A percentile compares a stretch with the other conserved stretches of the same genome.
phyloP scores from a whole-genome alignment of 306 rosid genomes.

The Lathyrus aphaca region DNA sequence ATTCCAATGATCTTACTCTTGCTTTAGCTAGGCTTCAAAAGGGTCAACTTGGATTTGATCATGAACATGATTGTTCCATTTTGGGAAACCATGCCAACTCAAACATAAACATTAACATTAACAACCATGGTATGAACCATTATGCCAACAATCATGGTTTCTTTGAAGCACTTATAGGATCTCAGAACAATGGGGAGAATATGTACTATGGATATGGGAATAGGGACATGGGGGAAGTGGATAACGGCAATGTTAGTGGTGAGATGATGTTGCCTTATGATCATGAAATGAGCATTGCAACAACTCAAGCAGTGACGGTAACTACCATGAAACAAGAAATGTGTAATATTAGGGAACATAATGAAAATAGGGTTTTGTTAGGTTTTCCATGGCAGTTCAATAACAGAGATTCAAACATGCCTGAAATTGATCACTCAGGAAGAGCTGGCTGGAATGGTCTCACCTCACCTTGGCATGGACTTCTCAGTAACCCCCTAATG shows the following conservation, averaged over 20 bases:
- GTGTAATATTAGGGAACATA: slow-evolving; percentile 51
- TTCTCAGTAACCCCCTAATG: slow-evolving; percentile 86
- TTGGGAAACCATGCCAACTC: slow-evolving; percentile 43
- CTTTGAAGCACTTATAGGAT: slow-evolving; percentile 58
- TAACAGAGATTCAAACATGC: slow-evolving; percentile 63
- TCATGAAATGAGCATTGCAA: slow-evolving; percentile 57
- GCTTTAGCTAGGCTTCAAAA: slow-evolving; percentile 88
- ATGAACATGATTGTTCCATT: slow-evolving; percentile 57
- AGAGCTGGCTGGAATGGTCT: slow-evolving; percentile 80
- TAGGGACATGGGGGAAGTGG: slow-evolving; percentile 54
- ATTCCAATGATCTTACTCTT: slow-evolving; percentile 69
- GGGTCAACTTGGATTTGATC: slow-evolving; percentile 59
- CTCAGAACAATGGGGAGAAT: slow-evolving; percentile 47
- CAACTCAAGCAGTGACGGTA: slow-evolving; percentile 67
- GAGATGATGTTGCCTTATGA: slow-evolving; percentile 58
- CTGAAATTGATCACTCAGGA: slow-evolving; percentile 58
- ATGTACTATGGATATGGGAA: slow-evolving; percentile 36
- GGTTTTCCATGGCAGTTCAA: slow-evolving; percentile 87
- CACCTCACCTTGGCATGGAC: slow-evolving; percentile 83
- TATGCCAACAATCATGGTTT: slow-evolving; percentile 51
- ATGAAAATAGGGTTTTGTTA: slow-evolving; percentile 65
- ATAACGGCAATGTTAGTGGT: slow-evolving; percentile 48
- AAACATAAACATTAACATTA: not conserved
- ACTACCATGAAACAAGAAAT: slow-evolving; percentile 86
- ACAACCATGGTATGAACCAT: slow-evolving; percentile 37